Base-by-base conservation (phyloP, 2,329 filamentous ascomycete genomes). In the Diaporthe ampelina region DNA sequence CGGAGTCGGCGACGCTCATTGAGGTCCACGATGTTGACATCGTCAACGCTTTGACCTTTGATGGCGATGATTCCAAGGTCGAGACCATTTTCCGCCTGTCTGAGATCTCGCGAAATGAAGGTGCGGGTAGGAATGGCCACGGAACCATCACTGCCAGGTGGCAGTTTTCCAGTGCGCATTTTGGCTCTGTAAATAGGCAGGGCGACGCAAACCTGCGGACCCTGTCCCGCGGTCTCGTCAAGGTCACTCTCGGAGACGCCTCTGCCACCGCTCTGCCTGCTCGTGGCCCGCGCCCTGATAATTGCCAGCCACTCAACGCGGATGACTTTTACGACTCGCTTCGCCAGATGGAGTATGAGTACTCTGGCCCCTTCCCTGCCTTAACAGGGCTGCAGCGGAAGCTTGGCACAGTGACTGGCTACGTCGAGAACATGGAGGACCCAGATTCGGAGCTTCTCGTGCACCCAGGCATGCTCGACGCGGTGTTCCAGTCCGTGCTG, bases 261-360 rank as follows among this genome's bases (percentile, higher is more conserved):
- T 45, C 59, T 4, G 37, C 24, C 40, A 21, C 37, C 2, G 40
- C 59, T 17, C 59, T 63, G 15, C 40, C 59, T 1, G 24, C 40
- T 13, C 40, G 59, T 13, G 24, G n/a, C 24, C 37, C 37, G 4
- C 59, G 59, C 24, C 40, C 59, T 1, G 24, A 29, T 9, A 63
- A 48, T n/a, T 32, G n/a, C 11, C 24, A 45, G 9, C 40, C 37
- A 0, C 24, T 63, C 24, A 32, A 63, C 40, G 40, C 37, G 15
- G 59, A 63, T 8, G 59, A 45, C 13, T 63, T 63, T 32, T 63
- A 63, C n/a, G 57, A 61, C n/a, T 61, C 57, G n/a, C 35, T 61
- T 11, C 35, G 57, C 10, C 35, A 61, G 21, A 43, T 61, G 35
- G 59, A 63, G 40, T 63, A 63, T 32, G 37, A 63, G 1, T 63